Evolutionary conservation across 1,284 basidiomycete genomes (phyloP).

Genomic region (Leccinum subspadiceum): DNA sequence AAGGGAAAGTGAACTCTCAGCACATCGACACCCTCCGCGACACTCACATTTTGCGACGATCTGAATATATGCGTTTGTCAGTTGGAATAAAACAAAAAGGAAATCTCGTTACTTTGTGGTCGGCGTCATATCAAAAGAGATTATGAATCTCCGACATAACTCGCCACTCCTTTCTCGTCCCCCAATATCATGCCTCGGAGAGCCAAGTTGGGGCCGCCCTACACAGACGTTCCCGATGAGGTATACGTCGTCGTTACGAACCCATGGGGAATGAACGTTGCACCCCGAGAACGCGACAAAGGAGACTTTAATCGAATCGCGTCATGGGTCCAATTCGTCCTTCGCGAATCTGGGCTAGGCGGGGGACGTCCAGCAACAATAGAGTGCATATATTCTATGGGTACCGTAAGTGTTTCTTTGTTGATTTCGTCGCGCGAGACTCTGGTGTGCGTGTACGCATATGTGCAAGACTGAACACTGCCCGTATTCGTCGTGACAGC

Average conservation of each 20-base stretch:
- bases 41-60: slow-evolving; percentile 50
- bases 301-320: slow-evolving; percentile 23
- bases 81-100: neutral
- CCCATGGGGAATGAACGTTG: slow-evolving; percentile 23
- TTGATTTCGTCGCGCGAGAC: neutral
- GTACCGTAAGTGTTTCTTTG: slow-evolving; percentile 26
- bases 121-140: slow-evolving; percentile 3
- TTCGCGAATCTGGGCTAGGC: slow-evolving; percentile 20
- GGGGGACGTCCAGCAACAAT: slow-evolving; percentile 12
- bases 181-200: slow-evolving; percentile 17
- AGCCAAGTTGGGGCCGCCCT: slow-evolving; percentile 30
- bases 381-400: slow-evolving; percentile 31
- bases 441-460: neutral
- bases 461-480: neutral
- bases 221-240: slow-evolving; percentile 21
- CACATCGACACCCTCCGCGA: slow-evolving; percentile 42
- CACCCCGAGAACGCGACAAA: slow-evolving; percentile 10
- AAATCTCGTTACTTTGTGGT: slow-evolving; percentile 19
- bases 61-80: slow-evolving; percentile 2
- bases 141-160: slow-evolving; percentile 15
- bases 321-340: slow-evolving; percentile 27
- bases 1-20: neutral
- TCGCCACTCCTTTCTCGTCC: neutral
- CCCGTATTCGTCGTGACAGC: slow-evolving; percentile 13
- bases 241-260: slow-evolving; percentile 26